Evolutionary conservation across 2,329 filamentous ascomycete genomes (phyloP).

Genomic region (Alternaria alternata): DNA sequence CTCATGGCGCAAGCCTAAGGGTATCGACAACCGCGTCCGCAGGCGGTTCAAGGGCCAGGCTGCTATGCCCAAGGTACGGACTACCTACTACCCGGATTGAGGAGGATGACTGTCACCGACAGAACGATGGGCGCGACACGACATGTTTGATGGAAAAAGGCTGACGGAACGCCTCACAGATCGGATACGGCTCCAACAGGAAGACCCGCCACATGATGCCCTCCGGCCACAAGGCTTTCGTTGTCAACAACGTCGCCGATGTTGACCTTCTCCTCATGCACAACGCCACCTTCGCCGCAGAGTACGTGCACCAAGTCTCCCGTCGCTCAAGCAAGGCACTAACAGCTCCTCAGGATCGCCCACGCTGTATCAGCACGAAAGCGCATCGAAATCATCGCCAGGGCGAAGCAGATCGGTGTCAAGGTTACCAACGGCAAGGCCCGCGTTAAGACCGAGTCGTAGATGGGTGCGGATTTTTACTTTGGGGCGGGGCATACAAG

Average conservation of each 20-base stretch:
- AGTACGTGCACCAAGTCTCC: conserved; percentile 68
- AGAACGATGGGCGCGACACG: neutral
- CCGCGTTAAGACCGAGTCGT: conserved; percentile 94
- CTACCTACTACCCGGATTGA: conserved; percentile 11
- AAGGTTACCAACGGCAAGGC: conserved; percentile 99
- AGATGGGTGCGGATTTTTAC: conserved; percentile 46
- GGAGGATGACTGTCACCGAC: neutral
- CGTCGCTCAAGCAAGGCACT: conserved; percentile 11
- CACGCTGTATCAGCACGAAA: conserved; percentile 98
- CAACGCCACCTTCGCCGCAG: conserved; percentile 98
- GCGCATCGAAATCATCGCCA: conserved; percentile 96
- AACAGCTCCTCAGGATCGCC: conserved; percentile 74
- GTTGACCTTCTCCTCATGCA: conserved; percentile 99
- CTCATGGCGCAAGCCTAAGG: conserved; percentile 99
- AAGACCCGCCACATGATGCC: conserved; percentile 99
- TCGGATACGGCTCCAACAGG: conserved; percentile 99
- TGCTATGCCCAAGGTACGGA: conserved; percentile 95
- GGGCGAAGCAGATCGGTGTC: conserved; percentile 97
- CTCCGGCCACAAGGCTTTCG: conserved; percentile 99
- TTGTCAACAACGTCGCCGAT: conserved; percentile 94
- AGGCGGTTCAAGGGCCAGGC: conserved; percentile 96
- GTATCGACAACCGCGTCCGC: conserved; percentile 98
- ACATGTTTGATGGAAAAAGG: conserved; percentile 19
- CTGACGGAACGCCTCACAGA: conserved; percentile 65
- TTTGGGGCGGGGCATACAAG: conserved; percentile 47